Evolutionary conservation across 805 yeast genomes (phyloP), one percentile per base, ranked within the genome.

Genomic region (Saccharomycopsis sp.): DNA sequence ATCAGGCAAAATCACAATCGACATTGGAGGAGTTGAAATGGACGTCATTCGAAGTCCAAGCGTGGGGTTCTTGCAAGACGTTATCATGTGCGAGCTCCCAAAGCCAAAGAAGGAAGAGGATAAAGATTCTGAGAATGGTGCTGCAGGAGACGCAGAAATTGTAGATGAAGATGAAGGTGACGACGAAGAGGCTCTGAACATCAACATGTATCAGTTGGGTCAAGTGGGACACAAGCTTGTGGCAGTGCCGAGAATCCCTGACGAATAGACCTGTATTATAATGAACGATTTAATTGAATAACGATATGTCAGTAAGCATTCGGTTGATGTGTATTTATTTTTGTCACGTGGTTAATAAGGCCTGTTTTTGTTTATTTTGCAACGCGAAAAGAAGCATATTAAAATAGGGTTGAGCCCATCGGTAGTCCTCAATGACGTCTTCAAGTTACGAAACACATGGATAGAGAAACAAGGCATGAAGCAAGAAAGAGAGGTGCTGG

Each of bases 1-100:
- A 53, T 84, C 95, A 1, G 97, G 97, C 3, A 83, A 73, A 55
- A 58, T 86, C 16, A 69, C 94, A 3, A 70, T 88, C 58, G 71
- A 75, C 45, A 62, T 89, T 29, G 95, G 95, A 10, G 72, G 75
- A 38, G 71, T 75, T 5, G 66, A 72, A 3, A 70, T 78, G 68
- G 85, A 80, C 42, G 76, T 87, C 17, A 65, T 77, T 4, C 69
- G 73, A 52, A 96, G 96, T 12, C 75, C 84, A 3, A 69, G 77
- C 9, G 58, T 82, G 5, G 67, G 72, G 4, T 78, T 86, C 48
- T 60, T 81, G 20, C 96, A 89, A 57, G 89, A 85, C 36, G 13
- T 43, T 4, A 38, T 46, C 9, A 12, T 43, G 10, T 32, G 37
- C 16, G 36, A 42, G n/a, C 10, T 13, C 18, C 33, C 22, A 17